These are phyloP conservation scores for Silene conica DNA, from an alignment of 148 eudicot genomes.

Conservation along the genomic window DNA sequence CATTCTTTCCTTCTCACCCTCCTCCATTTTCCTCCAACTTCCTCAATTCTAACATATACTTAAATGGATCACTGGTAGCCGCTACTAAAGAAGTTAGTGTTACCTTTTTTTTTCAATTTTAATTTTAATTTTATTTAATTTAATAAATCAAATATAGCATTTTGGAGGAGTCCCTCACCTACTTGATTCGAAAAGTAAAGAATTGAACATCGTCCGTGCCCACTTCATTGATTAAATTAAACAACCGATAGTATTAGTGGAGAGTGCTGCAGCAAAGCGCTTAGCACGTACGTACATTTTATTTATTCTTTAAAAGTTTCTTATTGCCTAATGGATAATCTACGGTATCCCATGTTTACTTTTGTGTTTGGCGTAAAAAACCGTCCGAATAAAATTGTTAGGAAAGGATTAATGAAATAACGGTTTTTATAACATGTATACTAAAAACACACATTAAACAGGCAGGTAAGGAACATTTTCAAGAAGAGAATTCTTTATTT, in stretches of 20 bases:
- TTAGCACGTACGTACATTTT: background rate
- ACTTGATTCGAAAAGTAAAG: constrained; percentile 16
- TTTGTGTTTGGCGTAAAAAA: constrained; percentile 2
- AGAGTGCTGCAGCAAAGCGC: constrained; percentile 17
- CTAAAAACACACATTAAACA: too few relatives aligned
- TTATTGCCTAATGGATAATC: constrained; percentile 14
- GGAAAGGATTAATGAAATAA: too few relatives aligned
- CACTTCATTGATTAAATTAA: constrained; percentile 5
- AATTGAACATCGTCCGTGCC: background rate
- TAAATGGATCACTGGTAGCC: too few relatives aligned
- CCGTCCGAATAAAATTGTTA: background rate
- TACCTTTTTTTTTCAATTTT: too few relatives aligned
- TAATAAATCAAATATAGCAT: background rate
- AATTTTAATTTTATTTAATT: too few relatives aligned
- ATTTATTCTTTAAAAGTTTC: background rate
- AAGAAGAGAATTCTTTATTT: too few relatives aligned
- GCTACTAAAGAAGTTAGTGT: too few relatives aligned
- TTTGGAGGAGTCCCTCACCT: constrained; percentile 15
- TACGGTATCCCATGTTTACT: constrained; percentile 21
- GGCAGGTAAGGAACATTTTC: too few relatives aligned
- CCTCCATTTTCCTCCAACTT: too few relatives aligned
- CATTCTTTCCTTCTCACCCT: too few relatives aligned
- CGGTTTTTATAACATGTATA: too few relatives aligned
- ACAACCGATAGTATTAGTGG: constrained; percentile 10
- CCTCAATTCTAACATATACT: too few relatives aligned